A percentile compares a stretch with the other conserved stretches of the same genome.
Conservation (phyloP, 2,329 filamentous ascomycete species). For the Penicillium glabrum region DNA sequence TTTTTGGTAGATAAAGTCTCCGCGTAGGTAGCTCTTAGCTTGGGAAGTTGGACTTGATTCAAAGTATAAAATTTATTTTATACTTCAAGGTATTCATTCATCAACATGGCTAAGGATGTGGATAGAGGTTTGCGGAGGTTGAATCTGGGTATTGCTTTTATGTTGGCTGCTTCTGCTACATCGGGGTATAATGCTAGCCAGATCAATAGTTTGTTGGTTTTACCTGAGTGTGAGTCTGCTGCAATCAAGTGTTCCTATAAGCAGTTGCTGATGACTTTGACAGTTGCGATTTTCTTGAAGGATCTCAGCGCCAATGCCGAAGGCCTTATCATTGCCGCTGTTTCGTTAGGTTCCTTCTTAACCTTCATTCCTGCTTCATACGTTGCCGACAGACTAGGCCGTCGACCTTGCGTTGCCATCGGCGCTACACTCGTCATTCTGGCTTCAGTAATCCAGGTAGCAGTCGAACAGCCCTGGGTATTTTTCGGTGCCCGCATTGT, state of each 20-base stretch:
- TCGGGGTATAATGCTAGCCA: slow-evolving; percentile 25
- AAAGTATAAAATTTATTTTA: neutral
- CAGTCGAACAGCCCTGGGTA: slow-evolving; percentile 20
- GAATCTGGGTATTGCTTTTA: slow-evolving; percentile 23
- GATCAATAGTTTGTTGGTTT: slow-evolving; percentile 24
- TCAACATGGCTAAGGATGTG: neutral
- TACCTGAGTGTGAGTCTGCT: slow-evolving; percentile 21
- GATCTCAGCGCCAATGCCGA: slow-evolving; percentile 14
- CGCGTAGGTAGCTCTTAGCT: neutral
- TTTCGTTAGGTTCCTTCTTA: slow-evolving; percentile 22
- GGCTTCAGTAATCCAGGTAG: slow-evolving; percentile 24
- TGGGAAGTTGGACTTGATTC: neutral
- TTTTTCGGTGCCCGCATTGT: slow-evolving; percentile 31
- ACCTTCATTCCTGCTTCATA: slow-evolving; percentile 25
- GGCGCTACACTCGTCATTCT: slow-evolving; percentile 34
- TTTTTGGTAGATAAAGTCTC: neutral
- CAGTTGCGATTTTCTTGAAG: slow-evolving; percentile 15
- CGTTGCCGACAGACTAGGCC: slow-evolving; percentile 45
- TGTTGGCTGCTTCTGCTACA: slow-evolving; percentile 25
- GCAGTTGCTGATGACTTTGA: neutral
- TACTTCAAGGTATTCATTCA: neutral
- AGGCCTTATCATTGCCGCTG: slow-evolving; percentile 24
- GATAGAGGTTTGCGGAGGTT: slow-evolving; percentile 18
- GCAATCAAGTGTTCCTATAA: neutral
- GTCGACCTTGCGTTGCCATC: slow-evolving; percentile 45